Base-by-base conservation (phyloP, 2,329 filamentous ascomycete genomes). In the Trichothecium sympodiale region DNA sequence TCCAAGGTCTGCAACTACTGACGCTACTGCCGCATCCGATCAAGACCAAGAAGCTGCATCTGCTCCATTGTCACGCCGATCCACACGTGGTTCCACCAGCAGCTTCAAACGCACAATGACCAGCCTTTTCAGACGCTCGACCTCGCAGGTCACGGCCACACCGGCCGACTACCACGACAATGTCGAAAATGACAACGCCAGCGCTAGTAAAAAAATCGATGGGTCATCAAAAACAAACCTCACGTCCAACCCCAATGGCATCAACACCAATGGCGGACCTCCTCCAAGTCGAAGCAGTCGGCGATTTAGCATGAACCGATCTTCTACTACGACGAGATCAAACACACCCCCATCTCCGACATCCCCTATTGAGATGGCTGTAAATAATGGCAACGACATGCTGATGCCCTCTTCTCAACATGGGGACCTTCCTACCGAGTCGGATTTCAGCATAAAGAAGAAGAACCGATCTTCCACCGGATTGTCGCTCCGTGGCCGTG, bases 381-480 rank as follows among this genome's bases (percentile, higher is more conserved):
- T 10, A 25, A 40, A 50, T 12, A 49, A 40, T 18, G 25, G 38
- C 12, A 35, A 45, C 4, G 38, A 46, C 36, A 37, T 40, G 16
- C 15, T 33, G 10, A 34, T 5, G 20, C 20, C 23, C 14, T 3
- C 33, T 34, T 20, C 33, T 29, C n/a, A 35, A 34, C 10, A 51
- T 25, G 49, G 56, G 29, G 52, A 50, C 27, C 45, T 68, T 23
- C 64, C 69, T 8, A 57, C 50, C 1, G 49, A 60, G 3, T 55
- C 58, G 3, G 67, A 70, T 40, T 69, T 71, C 34, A 31, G 36
- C 4, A 30, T 25, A 7, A 57, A 60, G 36, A 62, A 61, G 43
- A 77, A 74, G 54, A 59, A 59, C 38, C 64, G 69, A 13, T 60
- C 67, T 5, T 60, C 62, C 3, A 76, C 71, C 5, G 69, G 68